Evolutionary conservation across 1,139 yeast species (phyloP).

Genomic region (Neolecta irregularis): DNA sequence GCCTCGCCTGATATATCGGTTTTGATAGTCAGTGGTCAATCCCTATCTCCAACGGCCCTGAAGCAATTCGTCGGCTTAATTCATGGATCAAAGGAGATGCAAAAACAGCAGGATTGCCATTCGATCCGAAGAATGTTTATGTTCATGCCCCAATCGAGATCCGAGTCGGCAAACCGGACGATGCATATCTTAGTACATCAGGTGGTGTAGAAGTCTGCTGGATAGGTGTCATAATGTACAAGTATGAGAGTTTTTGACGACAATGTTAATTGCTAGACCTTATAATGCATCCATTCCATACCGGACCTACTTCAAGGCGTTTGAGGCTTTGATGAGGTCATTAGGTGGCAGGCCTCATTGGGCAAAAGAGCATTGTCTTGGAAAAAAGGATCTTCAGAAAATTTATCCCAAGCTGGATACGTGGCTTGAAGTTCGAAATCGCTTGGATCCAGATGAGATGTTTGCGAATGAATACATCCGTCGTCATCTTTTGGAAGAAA

Average conservation of each 20-base stretch:
- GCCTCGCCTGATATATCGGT: not conserved
- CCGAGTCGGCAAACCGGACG: conserved; percentile 44
- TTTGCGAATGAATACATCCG: conserved; percentile 31
- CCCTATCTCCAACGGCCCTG: conserved; percentile 64
- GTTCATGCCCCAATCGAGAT: conserved; percentile 95
- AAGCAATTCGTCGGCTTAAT: conserved; percentile 17
- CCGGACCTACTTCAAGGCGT: conserved; percentile 66
- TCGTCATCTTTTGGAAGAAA: no score
- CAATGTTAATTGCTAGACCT: no score
- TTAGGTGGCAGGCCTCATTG: conserved; percentile 95
- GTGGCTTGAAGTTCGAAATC: conserved; percentile 51
- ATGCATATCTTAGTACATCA: conserved; percentile 23
- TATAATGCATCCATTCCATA: conserved; percentile 61
- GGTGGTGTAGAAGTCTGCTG: conserved; percentile 54
- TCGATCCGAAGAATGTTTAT: conserved; percentile 43
- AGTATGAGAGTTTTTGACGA: no score
- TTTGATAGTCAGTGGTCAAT: conserved; percentile 53
- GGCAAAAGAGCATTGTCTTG: conserved; percentile 92
- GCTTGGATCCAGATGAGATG: conserved; percentile 67
- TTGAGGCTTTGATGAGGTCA: conserved; percentile 58
- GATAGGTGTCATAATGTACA: conserved; percentile 86
- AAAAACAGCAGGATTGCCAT: conserved; percentile 46
- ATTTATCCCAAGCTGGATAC: conserved; percentile 22
- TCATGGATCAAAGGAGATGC: not conserved
- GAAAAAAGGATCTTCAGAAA: conserved; percentile 22